Conservation (phyloP, 805 yeast species). For the Ogataea methylovora region DNA sequence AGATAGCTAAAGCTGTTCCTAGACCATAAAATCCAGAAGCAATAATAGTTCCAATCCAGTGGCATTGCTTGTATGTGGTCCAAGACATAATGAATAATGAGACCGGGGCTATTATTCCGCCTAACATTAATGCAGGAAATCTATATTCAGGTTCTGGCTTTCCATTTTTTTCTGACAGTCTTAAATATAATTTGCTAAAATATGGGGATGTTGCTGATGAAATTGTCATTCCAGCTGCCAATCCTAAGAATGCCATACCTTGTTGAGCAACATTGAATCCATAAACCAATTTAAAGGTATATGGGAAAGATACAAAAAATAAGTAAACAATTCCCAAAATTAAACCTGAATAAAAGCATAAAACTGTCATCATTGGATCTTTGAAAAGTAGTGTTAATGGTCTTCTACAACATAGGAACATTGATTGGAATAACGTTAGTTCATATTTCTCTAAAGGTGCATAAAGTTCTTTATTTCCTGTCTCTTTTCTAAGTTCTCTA, state of each 20-base stretch:
- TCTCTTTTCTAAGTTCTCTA: constrained; percentile 33
- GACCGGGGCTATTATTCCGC: constrained; percentile 40
- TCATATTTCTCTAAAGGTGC: constrained; percentile 35
- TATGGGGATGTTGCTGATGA: constrained; percentile 32
- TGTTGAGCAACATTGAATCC: constrained; percentile 44
- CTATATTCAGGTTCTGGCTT: constrained; percentile 48
- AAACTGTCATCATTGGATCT: constrained; percentile 49
- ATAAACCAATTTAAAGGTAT: constrained; percentile 47
- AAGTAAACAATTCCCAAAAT: constrained; percentile 54
- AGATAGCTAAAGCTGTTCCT: constrained; percentile 35
- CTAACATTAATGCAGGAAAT: constrained; percentile 51
- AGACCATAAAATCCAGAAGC: constrained; percentile 34
- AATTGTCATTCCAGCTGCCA: constrained; percentile 41
- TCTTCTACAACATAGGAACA: constrained; percentile 39
- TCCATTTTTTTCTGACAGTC: constrained; percentile 30
- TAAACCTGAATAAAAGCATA: constrained; percentile 51
- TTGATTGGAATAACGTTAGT: constrained; percentile 29
- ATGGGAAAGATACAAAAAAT: constrained; percentile 61
- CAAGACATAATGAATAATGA: constrained; percentile 57
- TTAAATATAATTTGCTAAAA: constrained; percentile 25
- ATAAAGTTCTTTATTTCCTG: constrained; percentile 29
- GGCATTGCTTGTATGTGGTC: constrained; percentile 43
- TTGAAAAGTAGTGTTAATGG: constrained; percentile 40
- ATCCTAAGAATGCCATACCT: constrained; percentile 59
- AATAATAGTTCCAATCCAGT: constrained; percentile 46